Conservation (phyloP, 177 flowering plant genomes). For the Vitis hybrid region DNA sequence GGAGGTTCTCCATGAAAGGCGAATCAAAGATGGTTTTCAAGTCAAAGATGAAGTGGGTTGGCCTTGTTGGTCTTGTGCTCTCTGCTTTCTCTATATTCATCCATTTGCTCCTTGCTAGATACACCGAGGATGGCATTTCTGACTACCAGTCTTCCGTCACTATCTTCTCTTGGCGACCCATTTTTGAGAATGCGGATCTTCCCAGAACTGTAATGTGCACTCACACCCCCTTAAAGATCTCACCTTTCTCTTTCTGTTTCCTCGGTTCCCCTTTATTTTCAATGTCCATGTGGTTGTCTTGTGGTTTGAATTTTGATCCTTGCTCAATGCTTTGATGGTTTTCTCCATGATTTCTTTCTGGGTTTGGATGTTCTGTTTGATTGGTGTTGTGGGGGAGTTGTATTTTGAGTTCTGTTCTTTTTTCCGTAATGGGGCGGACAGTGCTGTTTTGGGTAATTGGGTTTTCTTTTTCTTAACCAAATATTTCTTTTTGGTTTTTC, state of each 20-base stretch:
- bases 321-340: not conserved
- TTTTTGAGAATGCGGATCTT: conserved; percentile 48
- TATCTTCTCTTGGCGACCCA: conserved; percentile 85
- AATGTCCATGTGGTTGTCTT: not conserved
- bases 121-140: conserved; percentile 45
- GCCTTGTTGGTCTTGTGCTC: conserved; percentile 64
- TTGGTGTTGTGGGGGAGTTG: not conserved
- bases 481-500: too few relatives aligned
- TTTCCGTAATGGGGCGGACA: not conserved
- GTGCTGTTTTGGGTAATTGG: not conserved
- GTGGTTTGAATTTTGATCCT: not conserved
- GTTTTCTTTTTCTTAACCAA: not conserved
- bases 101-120: conserved; percentile 81
- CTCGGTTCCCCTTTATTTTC: too few relatives aligned
- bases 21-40: conserved; percentile 60
- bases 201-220: conserved; percentile 41
- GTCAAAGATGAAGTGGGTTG: conserved; percentile 77
- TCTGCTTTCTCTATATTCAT: conserved; percentile 66
- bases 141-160: conserved; percentile 62
- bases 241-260: conserved; percentile 7
- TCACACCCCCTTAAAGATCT: conserved; percentile 22
- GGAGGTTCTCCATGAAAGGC: conserved; percentile 39
- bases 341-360: not conserved
- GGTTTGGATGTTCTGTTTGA: not conserved
- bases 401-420: not conserved